phyloP scores from a whole-genome alignment of 225 moss, liverwort and hornwort species.

The Bryoerythrophyllum caledonicum region DNA sequence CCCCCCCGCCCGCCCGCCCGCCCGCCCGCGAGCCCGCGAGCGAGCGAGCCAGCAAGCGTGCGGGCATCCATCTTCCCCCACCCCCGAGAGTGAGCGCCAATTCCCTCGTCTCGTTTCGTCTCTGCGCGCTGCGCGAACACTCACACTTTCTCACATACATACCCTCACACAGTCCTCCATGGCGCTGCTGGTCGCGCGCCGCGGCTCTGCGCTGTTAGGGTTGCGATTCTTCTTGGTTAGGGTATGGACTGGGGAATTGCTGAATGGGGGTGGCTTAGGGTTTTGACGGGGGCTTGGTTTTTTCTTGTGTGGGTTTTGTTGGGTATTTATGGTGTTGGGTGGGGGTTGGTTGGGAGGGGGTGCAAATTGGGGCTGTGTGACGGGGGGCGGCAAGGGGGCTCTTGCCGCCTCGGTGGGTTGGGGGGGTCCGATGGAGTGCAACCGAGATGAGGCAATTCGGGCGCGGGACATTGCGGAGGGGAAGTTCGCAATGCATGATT shows the following conservation, averaged over 20 bases:
- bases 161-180: no score
- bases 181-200: no score
- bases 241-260: no score
- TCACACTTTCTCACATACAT: no score
- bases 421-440: slow-evolving; percentile 81
- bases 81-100: background rate
- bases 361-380: slow-evolving; percentile 33
- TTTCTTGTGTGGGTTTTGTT: background rate
- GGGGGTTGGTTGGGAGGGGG: background rate
- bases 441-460: slow-evolving; percentile 90
- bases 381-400: slow-evolving; percentile 43
- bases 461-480: slow-evolving; percentile 69
- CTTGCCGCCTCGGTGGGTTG: slow-evolving; percentile 43
- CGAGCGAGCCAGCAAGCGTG: background rate
- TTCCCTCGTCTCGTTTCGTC: background rate
- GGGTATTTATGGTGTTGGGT: background rate
- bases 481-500: slow-evolving; percentile 78
- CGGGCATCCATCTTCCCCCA: no score
- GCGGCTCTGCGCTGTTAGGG: background rate
- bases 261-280: no score
- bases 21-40: no score
- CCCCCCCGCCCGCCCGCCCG: no score
- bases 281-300: background rate
- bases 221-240: background rate
- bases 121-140: no score